These are phyloP conservation scores for Dacryopinax spathularia DNA, from an alignment of 768 basidiomycete genomes.

Conservation along the genomic window DNA sequence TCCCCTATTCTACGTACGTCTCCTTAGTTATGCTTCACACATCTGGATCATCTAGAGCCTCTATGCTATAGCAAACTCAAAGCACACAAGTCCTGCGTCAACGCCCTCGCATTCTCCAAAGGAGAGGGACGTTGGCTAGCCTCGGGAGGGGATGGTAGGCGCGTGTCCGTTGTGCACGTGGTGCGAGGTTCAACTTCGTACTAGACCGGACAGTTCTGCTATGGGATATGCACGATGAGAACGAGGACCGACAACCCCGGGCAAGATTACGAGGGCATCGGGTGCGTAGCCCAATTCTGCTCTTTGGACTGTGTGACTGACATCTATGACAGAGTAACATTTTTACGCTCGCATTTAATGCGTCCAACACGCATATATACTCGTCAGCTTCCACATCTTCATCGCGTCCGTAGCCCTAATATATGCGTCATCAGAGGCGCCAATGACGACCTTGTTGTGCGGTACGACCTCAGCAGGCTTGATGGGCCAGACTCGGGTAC, in stretches of 20 bases:
- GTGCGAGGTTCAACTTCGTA: not conserved
- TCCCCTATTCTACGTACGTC: not conserved
- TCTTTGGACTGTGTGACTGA: not conserved
- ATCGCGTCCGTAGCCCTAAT: conserved; percentile 6
- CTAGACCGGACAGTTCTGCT: conserved; percentile 42
- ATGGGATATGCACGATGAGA: conserved; percentile 56
- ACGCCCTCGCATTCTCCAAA: conserved; percentile 48
- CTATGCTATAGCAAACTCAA: conserved; percentile 20
- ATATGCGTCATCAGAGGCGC: not conserved
- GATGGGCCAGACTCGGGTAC: not conserved
- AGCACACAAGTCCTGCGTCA: conserved; percentile 50
- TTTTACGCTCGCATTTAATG: conserved; percentile 56
- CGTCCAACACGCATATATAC: conserved; percentile 45
- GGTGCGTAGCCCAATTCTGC: conserved; percentile 14
- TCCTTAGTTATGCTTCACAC: not conserved
- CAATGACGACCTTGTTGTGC: conserved; percentile 2
- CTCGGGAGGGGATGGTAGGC: conserved; percentile 42
- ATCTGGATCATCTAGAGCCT: not conserved
- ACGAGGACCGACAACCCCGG: conserved; percentile 15
- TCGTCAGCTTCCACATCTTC: conserved; percentile 46
- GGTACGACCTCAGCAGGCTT: conserved; percentile 5
- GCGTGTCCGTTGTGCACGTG: conserved; percentile 6
- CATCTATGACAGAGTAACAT: conserved; percentile 42
- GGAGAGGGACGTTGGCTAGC: conserved; percentile 47
- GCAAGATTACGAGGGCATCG: conserved; percentile 26